These are phyloP conservation scores for Extremus antarcticus DNA, from an alignment of 495 filamentous ascomycete species.

Conservation along the genomic window DNA sequence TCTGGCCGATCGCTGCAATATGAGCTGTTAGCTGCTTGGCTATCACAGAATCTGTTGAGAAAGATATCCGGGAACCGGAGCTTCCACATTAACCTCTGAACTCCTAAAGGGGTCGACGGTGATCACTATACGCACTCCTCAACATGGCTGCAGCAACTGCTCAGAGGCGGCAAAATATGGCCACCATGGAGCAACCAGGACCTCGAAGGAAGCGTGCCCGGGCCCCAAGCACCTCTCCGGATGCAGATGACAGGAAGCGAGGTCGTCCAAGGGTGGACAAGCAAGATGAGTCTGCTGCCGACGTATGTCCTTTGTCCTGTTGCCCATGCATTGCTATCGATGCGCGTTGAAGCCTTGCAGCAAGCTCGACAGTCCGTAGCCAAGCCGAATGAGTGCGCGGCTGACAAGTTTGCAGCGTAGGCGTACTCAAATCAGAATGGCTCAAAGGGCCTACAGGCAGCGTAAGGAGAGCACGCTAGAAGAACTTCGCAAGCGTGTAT, in stretches of 20 bases:
- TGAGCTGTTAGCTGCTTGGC: no score
- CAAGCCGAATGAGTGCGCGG: not conserved
- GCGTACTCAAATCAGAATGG: slow-evolving; percentile 77
- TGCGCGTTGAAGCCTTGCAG: not conserved
- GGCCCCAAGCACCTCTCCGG: slow-evolving; percentile 3
- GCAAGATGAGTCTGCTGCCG: slow-evolving; percentile 49
- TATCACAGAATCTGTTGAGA: no score
- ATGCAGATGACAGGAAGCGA: slow-evolving; percentile 30
- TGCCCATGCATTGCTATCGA: not conserved
- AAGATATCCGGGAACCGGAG: not conserved
- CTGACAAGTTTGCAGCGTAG: slow-evolving; percentile 46
- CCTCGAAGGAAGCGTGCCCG: not conserved
- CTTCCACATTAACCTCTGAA: not conserved
- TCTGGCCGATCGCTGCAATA: no score
- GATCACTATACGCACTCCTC: no score
- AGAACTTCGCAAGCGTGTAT: slow-evolving; percentile 56
- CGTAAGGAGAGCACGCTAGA: slow-evolving; percentile 73
- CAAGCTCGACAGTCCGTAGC: not conserved
- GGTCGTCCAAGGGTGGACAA: slow-evolving; percentile 61
- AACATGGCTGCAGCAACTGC: not conserved
- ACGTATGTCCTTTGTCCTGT: slow-evolving; percentile 22
- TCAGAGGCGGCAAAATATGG: no score
- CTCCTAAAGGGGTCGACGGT: no score
- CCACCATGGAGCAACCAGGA: not conserved
- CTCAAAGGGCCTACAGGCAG: slow-evolving; percentile 73